Percentiles rank a stretch among this genome's conserved stretches.
phyloP scores from a whole-genome alignment of 176 grass and related monocot genomes.

The Hsuehochloa calcarea region DNA sequence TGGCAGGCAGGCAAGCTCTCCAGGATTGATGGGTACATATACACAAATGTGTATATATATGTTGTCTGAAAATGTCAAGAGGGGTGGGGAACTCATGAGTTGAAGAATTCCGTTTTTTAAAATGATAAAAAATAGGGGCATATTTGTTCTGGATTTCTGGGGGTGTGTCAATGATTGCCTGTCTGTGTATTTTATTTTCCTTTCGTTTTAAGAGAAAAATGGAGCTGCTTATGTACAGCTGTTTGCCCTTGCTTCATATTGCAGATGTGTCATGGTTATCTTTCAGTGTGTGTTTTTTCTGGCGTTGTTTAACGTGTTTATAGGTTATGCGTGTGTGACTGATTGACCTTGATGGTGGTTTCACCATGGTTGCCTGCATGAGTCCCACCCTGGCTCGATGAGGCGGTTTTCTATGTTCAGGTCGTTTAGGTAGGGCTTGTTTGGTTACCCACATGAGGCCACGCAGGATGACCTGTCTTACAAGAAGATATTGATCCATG shows the following conservation, averaged over 20 bases:
- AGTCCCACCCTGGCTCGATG: background rate
- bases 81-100: constrained; percentile 6
- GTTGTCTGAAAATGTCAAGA: too few species aligned
- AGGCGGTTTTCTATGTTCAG: background rate
- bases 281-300: background rate
- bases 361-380: background rate
- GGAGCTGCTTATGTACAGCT: background rate
- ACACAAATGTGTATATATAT: too few species aligned
- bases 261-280: background rate
- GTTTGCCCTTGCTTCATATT: background rate
- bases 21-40: too few species aligned
- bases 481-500: too few species aligned
- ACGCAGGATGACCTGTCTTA: too few species aligned
- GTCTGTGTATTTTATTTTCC: background rate
- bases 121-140: constrained; percentile 16
- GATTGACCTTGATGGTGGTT: background rate
- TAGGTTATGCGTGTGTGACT: background rate
- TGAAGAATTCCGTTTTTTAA: constrained; percentile 6
- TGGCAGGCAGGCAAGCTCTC: too few species aligned
- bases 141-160: background rate
- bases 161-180: constrained; percentile 16
- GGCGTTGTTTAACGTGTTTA: too few species aligned
- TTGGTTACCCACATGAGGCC: too few species aligned
- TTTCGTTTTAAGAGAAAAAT: background rate
- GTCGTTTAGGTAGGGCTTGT: too few species aligned